Base-by-base conservation (phyloP, 768 basidiomycete species). In the Candolleomyces aberdarensis region DNA sequence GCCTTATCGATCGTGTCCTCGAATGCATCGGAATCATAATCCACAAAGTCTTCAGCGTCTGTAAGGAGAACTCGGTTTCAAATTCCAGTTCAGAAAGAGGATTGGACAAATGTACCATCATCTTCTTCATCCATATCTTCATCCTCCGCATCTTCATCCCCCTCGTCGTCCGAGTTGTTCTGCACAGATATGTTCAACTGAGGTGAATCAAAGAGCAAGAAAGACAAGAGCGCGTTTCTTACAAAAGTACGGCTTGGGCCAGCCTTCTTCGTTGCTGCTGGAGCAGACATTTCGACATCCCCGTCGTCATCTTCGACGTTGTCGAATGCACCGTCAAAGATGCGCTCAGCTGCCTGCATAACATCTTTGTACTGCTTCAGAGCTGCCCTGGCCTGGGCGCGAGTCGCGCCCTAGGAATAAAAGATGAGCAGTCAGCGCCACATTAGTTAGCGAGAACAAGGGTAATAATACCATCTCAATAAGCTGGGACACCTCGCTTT, bases 311-410 rank as follows among this genome's bases (percentile, higher is more conserved):
- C 85, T 65, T 81, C 74, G n/a, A 92, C 76, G 69, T 89, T 76
- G 66, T 92, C 89, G 67, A 92, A 94, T 64, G 88, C 85, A 13
- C 95, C 95, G 63, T 91, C 88, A 62, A 93, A 91, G 62, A 93
- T 85, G 50, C 82, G 81, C 71, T 94, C 94, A 2, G 94, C 94
- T 14, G 95, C 95, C 69, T 91, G 82, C 91, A 93, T 92, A 40
- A 95, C 93, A 80, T 98, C 94, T 63, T 86, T 91, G 70, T 90
- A 83, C 67, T 87, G 85, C 63, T 80, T 83, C 69, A 97, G 74
- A 17, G 95, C 95, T 32, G 89, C 91, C 66, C 84, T 84, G 44
- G 96, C 95, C 76, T 95, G 91, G 13, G 86, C 84, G 11, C 75
- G 71, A 0, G 89, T 91, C 32, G 93, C 93, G 65, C 95, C 95